Evolutionary conservation across 345 rosid species (phyloP), one percentile per base, ranked within the genome.

Genomic region (Pugionium dolabratum): DNA sequence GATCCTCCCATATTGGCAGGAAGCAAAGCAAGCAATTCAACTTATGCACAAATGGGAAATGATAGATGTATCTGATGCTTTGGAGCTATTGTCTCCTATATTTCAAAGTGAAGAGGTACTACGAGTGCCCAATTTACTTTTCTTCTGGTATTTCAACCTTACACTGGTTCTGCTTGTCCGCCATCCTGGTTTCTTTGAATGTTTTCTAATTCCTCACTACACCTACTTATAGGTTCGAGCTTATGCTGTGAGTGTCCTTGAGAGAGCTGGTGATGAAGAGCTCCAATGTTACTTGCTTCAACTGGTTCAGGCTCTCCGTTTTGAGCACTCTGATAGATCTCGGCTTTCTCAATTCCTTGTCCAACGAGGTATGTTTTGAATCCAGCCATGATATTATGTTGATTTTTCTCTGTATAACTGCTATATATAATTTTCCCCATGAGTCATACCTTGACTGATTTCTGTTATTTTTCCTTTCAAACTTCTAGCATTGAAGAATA

Each of bases 211-310:
- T 50, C 39, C 31, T 53, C 32, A 69, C 60, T 62, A 64, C 47
- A 35, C 30, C 33, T 73, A 71, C 66, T 66, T 73, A 70, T 81
- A 94, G 99, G 99, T 94, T 59, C 95, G 97, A 74, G 99, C 97
- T 71, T 90, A 88, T 83, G 97, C 97, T 76, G 99, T 94, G 62
- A 83, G 92, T 70, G 91, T 94, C 76, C 96, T 93, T 74, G 97
- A 86, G 75, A 84, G 98, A 75, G 98, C 97, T 62, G 98, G 88
- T 76, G 98, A 94, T 76, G 99, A 88, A 73, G 99, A 94, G 71
- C 95, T 94, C 54, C 92, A 88, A 81, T 94, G 99, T 79, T 94
- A 94, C 82, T 80, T 94, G 74, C 95, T 94, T 79, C 97, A 94
- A 76, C 72, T 94, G 78, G 99, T 94, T 80, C 97, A 94, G 81